Base-by-base conservation (phyloP, 2,329 filamentous ascomycete species). In the Trichoderma atrobrunneum region DNA sequence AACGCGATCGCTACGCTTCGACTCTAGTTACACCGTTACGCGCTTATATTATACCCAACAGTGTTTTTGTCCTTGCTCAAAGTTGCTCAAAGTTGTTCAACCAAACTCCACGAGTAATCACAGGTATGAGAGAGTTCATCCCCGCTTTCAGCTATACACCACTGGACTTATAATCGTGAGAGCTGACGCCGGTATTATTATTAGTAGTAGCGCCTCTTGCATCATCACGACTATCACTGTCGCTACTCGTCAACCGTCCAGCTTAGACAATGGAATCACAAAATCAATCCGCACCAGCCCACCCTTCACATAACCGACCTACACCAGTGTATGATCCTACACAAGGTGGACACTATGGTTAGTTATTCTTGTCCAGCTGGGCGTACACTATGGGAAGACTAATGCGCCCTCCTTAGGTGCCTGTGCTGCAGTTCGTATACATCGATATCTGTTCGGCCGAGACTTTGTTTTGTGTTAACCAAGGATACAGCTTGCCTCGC, bases 311-410 rank as follows among this genome's bases (percentile, higher is more conserved):
- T 78, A 85, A 84, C 77, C 87, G 89, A 76, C 85, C 87, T 75
- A 86, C 88, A 78, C 89, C 89, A 18, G 87, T 88, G n/a, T 94
- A 94, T 81, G 92, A 94, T 82, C 89, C 89, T 65, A 87, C 85
- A 76, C 90, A 92, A 79, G 92, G 91, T 73, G 92, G 92, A 68
- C 92, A 94, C 81, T 94, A 94, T 84, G 92, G 92, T 93, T 84
- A 83, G 87, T 75, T 63, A 34, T 60, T 14, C 32, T 60, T 8
- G 16, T 7, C 26, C 48, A 12, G 12, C 48, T 65, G 14, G 16
- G 28, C 16, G 60, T 60, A 10, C 34, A 12, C 48, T 32, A 16
- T n/a, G 21, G 74, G 16, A 70, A 63, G 24, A 56, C 67, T 77
- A 66, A 76, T 71, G 62, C 63, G 76, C 76, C 75, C 75, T 67